Percentiles rank a stretch among this genome's conserved stretches.
Evolutionary conservation across 257 asterid species (phyloP).

Genomic region (Echites panduratus): DNA sequence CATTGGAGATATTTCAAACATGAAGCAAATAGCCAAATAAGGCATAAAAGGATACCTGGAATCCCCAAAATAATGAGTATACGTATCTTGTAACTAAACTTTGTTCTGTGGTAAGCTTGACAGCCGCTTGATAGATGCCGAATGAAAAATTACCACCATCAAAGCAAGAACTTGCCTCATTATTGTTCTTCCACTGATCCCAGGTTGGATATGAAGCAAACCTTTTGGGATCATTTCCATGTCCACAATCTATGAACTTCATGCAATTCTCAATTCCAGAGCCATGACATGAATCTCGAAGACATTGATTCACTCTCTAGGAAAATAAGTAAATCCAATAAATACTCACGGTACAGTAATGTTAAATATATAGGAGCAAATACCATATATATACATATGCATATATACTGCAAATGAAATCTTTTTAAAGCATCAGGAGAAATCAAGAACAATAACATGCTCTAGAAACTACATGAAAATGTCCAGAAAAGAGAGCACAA

Average conservation of each 20-base stretch:
- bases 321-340: neutral
- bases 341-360: neutral
- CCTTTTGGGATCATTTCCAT: slow-evolving; percentile 21
- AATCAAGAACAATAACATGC: neutral
- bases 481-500: neutral
- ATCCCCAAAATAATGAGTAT: slow-evolving; percentile 94
- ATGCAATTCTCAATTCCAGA: slow-evolving; percentile 33
- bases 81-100: slow-evolving; percentile 48
- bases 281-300: slow-evolving; percentile 55
- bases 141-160: slow-evolving; percentile 35
- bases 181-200: slow-evolving; percentile 49
- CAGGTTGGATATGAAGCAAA: slow-evolving; percentile 29
- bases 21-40: neutral
- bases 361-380: neutral
- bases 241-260: slow-evolving; percentile 66
- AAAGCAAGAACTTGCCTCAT: slow-evolving; percentile 61
- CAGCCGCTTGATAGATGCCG: slow-evolving; percentile 66
- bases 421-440: neutral
- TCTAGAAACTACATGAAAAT: neutral
- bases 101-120: slow-evolving; percentile 46
- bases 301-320: slow-evolving; percentile 86
- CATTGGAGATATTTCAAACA: neutral
- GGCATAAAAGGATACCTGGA: slow-evolving; percentile 60
- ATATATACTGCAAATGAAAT: neutral
- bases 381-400: neutral